These are phyloP conservation scores for Rauvolfia tetraphylla DNA, from an alignment of 257 asterid genomes.

Conservation along the genomic window DNA sequence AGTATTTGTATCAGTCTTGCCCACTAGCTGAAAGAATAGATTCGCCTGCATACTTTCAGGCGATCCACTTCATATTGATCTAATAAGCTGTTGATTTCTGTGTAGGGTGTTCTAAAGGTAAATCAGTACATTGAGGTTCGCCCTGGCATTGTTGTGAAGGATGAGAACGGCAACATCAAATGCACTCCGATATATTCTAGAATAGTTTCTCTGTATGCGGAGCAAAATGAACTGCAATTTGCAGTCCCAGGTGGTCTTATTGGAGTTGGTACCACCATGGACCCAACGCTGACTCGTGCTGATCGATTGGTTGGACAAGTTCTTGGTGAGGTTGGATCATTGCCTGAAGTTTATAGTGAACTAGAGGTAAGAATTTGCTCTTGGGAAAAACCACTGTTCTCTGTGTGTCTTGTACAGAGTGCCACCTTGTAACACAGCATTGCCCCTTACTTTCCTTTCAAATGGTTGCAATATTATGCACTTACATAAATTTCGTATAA, in stretches of 20 bases:
- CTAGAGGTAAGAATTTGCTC: slow-evolving; percentile 58
- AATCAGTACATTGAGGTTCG: slow-evolving; percentile 91
- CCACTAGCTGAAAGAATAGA: too few species aligned
- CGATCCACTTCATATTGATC: background rate
- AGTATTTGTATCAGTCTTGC: too few species aligned
- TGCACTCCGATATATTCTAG: slow-evolving; percentile 96
- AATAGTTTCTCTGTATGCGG: slow-evolving; percentile 85
- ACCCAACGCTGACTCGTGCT: slow-evolving; percentile 97
- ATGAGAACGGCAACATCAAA: slow-evolving; percentile 75
- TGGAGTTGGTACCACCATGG: slow-evolving; percentile 99
- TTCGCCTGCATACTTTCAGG: too few species aligned
- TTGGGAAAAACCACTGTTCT: background rate
- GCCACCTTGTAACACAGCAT: background rate
- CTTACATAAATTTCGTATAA: background rate
- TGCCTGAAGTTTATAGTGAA: slow-evolving; percentile 85
- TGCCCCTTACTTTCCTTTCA: background rate
- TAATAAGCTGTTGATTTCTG: slow-evolving; percentile 3
- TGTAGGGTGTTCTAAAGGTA: slow-evolving; percentile 94
- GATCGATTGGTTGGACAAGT: slow-evolving; percentile 99
- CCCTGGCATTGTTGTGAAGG: slow-evolving; percentile 97
- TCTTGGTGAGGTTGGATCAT: slow-evolving; percentile 97
- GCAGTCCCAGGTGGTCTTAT: slow-evolving; percentile 99
- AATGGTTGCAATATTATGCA: background rate
- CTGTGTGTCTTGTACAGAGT: background rate
- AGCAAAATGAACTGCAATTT: slow-evolving; percentile 89